Base-by-base conservation (phyloP, 306 rosid genomes). In the Citrullus mucosospermus region DNA sequence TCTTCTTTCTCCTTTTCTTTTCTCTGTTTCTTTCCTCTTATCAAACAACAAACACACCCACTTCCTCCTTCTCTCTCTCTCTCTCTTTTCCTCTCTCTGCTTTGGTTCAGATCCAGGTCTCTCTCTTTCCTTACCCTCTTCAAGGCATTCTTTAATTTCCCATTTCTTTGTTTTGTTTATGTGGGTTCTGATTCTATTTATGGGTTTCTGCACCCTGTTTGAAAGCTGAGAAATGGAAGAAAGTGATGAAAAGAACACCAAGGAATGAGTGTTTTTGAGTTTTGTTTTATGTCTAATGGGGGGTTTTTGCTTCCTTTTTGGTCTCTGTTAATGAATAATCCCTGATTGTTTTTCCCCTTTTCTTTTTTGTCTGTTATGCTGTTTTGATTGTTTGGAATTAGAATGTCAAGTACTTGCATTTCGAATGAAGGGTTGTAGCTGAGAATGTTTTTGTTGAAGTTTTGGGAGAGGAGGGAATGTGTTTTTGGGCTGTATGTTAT, bases 61-160 rank as follows among this genome's bases (percentile, higher is more conserved):
- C 3, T 58, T 15, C 67, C 90, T 89, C 88, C 58, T 54, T 82
- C 77, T 34, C 36, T 25, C 28, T 34, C 36, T 25, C 28, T 32
- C 57, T 79, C 78, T 59, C 62, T 66, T 8, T 70, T 8, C 5
- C 50, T 46, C 59, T 61, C 22, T 79, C 25, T 32, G 62, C 60
- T 58, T 63, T 76, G 59, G 18, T 76, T 81, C 87, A 89, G 97
- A 92, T 91, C 97, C 97, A 84, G 92, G 92, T 91, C 87, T 54
- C 61, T 83, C 77, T 44, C 58, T 77, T 77, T 59, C 59, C 58
- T 9, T 70, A 63, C 75, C 61, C 50, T 28, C 32, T 80, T 81
- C 67, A 44, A 48, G 20, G 9, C 43, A 32, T 44, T 30, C 51
- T 16, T 48, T 48, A 15, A 22, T 76, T 55, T 13, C 58, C 62